These are phyloP conservation scores for Tricholoma matsutake DNA, from an alignment of 768 basidiomycete species.

Conservation along the genomic window DNA sequence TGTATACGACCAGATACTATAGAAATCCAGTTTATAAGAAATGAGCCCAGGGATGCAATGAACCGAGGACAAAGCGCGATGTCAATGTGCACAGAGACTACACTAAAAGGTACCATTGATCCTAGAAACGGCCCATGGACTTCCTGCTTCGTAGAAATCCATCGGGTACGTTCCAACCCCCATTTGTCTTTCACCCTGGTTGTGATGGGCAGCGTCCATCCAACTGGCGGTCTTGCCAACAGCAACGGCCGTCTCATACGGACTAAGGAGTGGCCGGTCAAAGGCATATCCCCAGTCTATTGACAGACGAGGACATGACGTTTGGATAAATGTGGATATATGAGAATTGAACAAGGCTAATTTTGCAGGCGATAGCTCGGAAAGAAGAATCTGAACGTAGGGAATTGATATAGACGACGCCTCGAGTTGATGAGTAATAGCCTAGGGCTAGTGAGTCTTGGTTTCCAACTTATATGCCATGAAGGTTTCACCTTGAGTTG, in stretches of 20 bases:
- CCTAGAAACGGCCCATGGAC: conserved; percentile 72
- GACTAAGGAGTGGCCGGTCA: conserved; percentile 79
- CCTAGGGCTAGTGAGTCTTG: conserved; percentile 35
- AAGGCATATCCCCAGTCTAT: conserved; percentile 99
- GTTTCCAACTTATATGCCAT: neutral
- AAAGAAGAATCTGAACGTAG: conserved; percentile 89
- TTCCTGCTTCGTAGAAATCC: conserved; percentile 91
- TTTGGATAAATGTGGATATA: conserved; percentile 90
- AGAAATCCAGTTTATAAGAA: too few relatives aligned
- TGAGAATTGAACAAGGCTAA: conserved; percentile 78
- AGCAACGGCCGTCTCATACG: conserved; percentile 90
- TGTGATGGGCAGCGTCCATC: conserved; percentile 36
- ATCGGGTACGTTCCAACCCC: conserved; percentile 74
- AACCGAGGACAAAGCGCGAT: neutral
- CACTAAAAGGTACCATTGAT: conserved; percentile 45
- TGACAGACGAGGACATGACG: conserved; percentile 91
- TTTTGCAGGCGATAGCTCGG: conserved; percentile 96
- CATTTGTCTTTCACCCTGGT: conserved; percentile 20
- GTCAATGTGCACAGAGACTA: neutral
- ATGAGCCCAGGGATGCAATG: neutral
- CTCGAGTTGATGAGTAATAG: conserved; percentile 70
- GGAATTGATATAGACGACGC: conserved; percentile 55
- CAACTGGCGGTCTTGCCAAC: conserved; percentile 68
- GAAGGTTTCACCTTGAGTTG: conserved; percentile 64
- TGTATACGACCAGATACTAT: too few relatives aligned